Percentiles rank a stretch among this genome's conserved stretches.
These are phyloP conservation scores for Novymonas esmeraldas DNA, from an alignment of 208 protist genomes.

Conservation along the genomic window DNA sequence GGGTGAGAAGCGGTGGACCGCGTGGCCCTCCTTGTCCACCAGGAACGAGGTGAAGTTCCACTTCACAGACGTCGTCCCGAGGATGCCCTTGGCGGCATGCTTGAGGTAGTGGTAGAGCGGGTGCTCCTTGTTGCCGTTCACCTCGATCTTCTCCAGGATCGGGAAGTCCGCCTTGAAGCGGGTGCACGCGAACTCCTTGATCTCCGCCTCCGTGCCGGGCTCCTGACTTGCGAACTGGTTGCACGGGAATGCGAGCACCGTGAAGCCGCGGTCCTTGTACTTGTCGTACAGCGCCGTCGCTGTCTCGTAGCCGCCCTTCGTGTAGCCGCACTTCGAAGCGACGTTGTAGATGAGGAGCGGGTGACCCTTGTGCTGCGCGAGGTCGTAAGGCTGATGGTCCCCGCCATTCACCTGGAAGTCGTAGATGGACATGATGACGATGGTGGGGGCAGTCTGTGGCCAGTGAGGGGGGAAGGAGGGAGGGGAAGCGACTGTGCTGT, in stretches of 20 bases:
- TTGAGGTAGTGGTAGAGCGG: conserved; percentile 91
- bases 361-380: conserved; percentile 84
- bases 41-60: conserved; percentile 96
- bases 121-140: conserved; percentile 82
- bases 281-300: conserved; percentile 81
- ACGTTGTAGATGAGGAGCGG: conserved; percentile 93
- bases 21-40: conserved; percentile 66
- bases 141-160: conserved; percentile 91
- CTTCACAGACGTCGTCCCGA: conserved; percentile 79
- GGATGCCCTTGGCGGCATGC: conserved; percentile 43
- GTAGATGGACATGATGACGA: conserved; percentile 59
- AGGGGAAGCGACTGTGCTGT: too few species aligned
- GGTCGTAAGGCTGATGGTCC: conserved; percentile 79
- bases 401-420: conserved; percentile 69
- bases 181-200: conserved; percentile 73
- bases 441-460: background rate
- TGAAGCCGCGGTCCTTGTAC: conserved; percentile 88
- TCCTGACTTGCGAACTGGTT: conserved; percentile 91
- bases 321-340: conserved; percentile 91
- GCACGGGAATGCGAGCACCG: conserved; percentile 92
- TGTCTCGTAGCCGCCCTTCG: conserved; percentile 79
- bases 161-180: conserved; percentile 68
- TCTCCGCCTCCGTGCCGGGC: conserved; percentile 76
- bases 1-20: conserved; percentile 74
- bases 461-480: background rate